Evolutionary conservation across 2,329 filamentous ascomycete species (phyloP).

Genomic region (Fonsecaea nubica): DNA sequence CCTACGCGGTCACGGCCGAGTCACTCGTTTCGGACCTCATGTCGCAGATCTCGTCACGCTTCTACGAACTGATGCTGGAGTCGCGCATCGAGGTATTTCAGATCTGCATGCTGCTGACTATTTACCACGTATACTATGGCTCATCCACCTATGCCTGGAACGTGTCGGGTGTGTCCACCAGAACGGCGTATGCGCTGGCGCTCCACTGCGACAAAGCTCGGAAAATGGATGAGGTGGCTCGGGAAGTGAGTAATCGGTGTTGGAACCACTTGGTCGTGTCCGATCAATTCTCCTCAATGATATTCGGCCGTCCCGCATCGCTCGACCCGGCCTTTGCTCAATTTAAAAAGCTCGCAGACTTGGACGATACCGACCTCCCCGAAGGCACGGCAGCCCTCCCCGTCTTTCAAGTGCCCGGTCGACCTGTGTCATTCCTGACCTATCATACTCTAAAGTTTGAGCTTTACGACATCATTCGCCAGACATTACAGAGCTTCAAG

Average conservation of each 20-base stretch:
- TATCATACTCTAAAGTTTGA: constrained; percentile 43
- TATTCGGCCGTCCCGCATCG: constrained; percentile 36
- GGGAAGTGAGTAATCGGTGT: constrained; percentile 43
- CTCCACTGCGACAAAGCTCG: constrained; percentile 33
- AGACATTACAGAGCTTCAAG: constrained; percentile 40
- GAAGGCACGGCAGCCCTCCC: constrained; percentile 7
- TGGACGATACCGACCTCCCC: constrained; percentile 24
- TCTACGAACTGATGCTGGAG: constrained; percentile 32
- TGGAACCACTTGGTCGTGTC: constrained; percentile 44
- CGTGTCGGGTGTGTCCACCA: constrained; percentile 37
- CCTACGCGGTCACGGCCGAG: constrained; percentile 17
- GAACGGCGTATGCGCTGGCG: constrained; percentile 37
- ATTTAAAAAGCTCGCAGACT: constrained; percentile 21
- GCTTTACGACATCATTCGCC: constrained; percentile 43
- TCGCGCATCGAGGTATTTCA: constrained; percentile 39
- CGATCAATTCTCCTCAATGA: constrained; percentile 44
- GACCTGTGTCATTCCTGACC: constrained; percentile 29
- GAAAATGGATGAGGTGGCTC: constrained; percentile 22
- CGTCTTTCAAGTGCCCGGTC: constrained; percentile 5
- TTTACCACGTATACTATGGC: constrained; percentile 37
- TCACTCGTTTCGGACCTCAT: constrained; percentile 17
- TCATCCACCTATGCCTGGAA: constrained; percentile 39
- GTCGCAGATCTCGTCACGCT: constrained; percentile 22
- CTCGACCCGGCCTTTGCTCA: constrained; percentile 25
- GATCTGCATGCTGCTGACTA: constrained; percentile 33